phyloP scores from a whole-genome alignment of 352 stramenopile species.

The Globisporangium okanoganense region DNA sequence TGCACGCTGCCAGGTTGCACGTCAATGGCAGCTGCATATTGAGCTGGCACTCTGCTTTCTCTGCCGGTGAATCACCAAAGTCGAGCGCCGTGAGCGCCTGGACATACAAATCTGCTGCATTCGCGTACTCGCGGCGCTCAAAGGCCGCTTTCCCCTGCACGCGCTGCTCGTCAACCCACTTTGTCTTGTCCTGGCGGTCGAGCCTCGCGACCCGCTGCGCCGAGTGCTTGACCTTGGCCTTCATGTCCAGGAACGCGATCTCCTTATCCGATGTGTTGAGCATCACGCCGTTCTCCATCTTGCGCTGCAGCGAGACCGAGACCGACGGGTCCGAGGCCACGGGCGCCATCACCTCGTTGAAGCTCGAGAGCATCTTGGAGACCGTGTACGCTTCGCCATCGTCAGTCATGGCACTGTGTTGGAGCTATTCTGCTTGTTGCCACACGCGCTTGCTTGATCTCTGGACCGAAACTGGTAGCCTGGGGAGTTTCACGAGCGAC shows the following conservation, averaged over 20 bases:
- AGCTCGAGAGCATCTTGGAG: slow-evolving; percentile 79
- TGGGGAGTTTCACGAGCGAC: not conserved
- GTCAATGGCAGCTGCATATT: slow-evolving; percentile 64
- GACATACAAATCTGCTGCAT: slow-evolving; percentile 64
- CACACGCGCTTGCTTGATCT: too few relatives aligned
- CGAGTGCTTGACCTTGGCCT: slow-evolving; percentile 72
- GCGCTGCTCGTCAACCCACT: slow-evolving; percentile 47
- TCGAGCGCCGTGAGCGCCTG: slow-evolving; percentile 67
- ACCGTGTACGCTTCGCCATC: slow-evolving; percentile 64
- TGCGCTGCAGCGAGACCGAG: slow-evolving; percentile 65
- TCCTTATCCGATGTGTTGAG: slow-evolving; percentile 71
- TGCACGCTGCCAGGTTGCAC: slow-evolving; percentile 74
- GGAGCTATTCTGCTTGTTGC: too few relatives aligned
- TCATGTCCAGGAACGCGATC: slow-evolving; percentile 71
- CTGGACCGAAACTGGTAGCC: not conserved
- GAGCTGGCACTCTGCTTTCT: slow-evolving; percentile 41
- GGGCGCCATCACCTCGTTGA: slow-evolving; percentile 76
- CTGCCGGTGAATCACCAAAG: slow-evolving; percentile 34
- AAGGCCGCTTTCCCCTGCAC: slow-evolving; percentile 56
- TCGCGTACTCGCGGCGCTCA: slow-evolving; percentile 27
- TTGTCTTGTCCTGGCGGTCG: slow-evolving; percentile 25
- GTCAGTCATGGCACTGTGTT: slow-evolving; percentile 26
- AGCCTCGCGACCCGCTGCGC: slow-evolving; percentile 47
- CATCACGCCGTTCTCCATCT: slow-evolving; percentile 76
- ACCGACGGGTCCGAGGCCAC: slow-evolving; percentile 39